A percentile compares a stretch with the other conserved stretches of the same genome.
phyloP scores from a whole-genome alignment of 345 rosid genomes.

The Eucalyptus guilfoylei region DNA sequence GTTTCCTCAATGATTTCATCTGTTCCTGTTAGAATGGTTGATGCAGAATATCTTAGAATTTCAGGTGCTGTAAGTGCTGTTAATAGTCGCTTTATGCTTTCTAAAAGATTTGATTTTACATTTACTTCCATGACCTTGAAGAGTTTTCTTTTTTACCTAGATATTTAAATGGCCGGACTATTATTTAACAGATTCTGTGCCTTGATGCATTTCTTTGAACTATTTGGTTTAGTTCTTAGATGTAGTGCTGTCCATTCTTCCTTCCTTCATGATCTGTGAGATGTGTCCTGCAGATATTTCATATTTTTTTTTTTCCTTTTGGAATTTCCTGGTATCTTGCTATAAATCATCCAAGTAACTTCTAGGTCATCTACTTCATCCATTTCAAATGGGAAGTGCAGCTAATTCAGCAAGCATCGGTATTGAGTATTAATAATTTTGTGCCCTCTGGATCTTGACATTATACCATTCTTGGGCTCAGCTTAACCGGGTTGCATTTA shows the following conservation, averaged over 20 bases:
- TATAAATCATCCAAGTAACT: background rate
- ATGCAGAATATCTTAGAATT: background rate
- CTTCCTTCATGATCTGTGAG: background rate
- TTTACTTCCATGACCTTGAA: background rate
- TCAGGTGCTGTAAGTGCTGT: background rate
- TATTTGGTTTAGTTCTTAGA: background rate
- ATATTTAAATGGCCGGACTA: background rate
- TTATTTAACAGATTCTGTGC: background rate
- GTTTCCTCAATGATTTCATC: background rate
- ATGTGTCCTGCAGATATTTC: background rate
- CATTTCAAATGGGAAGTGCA: background rate
- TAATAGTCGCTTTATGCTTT: background rate
- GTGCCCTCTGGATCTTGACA: background rate
- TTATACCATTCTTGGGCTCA: background rate
- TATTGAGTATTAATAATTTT: background rate
- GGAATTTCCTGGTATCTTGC: background rate
- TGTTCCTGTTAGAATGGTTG: background rate
- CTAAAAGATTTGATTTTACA: background rate
- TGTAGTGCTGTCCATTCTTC: background rate
- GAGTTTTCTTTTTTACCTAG: background rate
- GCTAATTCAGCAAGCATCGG: background rate
- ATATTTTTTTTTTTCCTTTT: background rate
- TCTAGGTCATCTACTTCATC: background rate
- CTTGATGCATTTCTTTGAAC: background rate
- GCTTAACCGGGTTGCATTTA: background rate